Percentiles rank a stretch among this genome's conserved stretches.
These are phyloP conservation scores for Protomyces gravidus DNA, from an alignment of 1,139 yeast species.

Conservation along the genomic window DNA sequence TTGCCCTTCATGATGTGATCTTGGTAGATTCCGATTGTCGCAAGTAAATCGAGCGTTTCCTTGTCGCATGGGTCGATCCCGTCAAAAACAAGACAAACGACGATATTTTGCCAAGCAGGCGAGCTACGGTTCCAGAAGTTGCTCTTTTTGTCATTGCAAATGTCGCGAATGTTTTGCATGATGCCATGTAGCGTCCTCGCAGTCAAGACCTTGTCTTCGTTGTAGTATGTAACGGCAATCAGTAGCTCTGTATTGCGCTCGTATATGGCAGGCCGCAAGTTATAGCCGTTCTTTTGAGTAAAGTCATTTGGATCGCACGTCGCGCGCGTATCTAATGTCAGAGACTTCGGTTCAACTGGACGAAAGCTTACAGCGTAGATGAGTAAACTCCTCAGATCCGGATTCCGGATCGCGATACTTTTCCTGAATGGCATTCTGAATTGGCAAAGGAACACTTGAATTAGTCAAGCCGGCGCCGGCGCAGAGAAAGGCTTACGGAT, in stretches of 20 bases:
- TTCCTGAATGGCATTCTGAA: slow-evolving; percentile 55
- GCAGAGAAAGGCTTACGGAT: slow-evolving; percentile 45
- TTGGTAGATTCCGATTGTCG: slow-evolving; percentile 92
- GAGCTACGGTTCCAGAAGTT: slow-evolving; percentile 65
- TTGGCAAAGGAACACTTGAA: slow-evolving; percentile 58
- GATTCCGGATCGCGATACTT: slow-evolving; percentile 62
- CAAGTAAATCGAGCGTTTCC: slow-evolving; percentile 72
- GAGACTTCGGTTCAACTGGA: not conserved
- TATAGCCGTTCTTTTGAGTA: slow-evolving; percentile 60
- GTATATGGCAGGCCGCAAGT: slow-evolving; percentile 65
- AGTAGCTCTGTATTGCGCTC: slow-evolving; percentile 84
- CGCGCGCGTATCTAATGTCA: slow-evolving; percentile 63
- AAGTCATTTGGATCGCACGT: slow-evolving; percentile 81
- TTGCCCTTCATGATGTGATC: slow-evolving; percentile 89
- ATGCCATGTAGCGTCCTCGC: slow-evolving; percentile 91
- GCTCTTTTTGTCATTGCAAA: slow-evolving; percentile 62
- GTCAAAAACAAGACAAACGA: slow-evolving; percentile 84
- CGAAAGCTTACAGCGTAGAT: slow-evolving; percentile 47
- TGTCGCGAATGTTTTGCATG: slow-evolving; percentile 82
- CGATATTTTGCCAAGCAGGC: slow-evolving; percentile 90
- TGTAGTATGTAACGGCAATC: slow-evolving; percentile 87
- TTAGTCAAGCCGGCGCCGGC: too few species aligned
- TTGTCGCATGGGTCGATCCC: slow-evolving; percentile 84
- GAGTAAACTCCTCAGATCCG: slow-evolving; percentile 59
- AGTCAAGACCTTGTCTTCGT: slow-evolving; percentile 80